Evolutionary conservation across 1,284 basidiomycete species (phyloP).

Genomic region (Chalciporus sp.): DNA sequence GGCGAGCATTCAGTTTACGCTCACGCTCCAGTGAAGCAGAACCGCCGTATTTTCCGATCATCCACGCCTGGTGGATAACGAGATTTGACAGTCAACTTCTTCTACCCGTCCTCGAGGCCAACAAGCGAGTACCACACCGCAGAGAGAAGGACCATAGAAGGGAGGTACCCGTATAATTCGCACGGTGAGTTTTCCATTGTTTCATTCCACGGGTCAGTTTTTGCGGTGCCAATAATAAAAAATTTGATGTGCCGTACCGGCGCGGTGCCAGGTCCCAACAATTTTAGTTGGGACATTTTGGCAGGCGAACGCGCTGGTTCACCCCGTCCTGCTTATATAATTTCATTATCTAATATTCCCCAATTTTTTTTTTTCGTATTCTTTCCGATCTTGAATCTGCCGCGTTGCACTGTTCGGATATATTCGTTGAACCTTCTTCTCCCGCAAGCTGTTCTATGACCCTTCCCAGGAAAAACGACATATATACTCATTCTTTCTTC

Average conservation of each 20-base stretch:
- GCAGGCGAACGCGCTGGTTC: too few species aligned
- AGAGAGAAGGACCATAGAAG: slow-evolving; percentile 5
- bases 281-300: slow-evolving; percentile 11
- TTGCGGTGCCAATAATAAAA: slow-evolving; percentile 31
- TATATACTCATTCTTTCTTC: slow-evolving; percentile 30
- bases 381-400: slow-evolving; percentile 21
- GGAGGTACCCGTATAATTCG: slow-evolving; percentile 17
- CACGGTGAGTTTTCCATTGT: slow-evolving; percentile 39
- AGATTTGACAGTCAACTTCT: slow-evolving; percentile 23
- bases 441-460: slow-evolving; percentile 10
- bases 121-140: slow-evolving; percentile 30
- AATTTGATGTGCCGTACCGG: slow-evolving; percentile 25
- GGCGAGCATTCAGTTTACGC: slow-evolving; percentile 3
- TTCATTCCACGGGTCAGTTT: slow-evolving; percentile 24
- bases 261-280: slow-evolving; percentile 27
- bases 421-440: slow-evolving; percentile 14
- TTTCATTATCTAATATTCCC: slow-evolving; percentile 28
- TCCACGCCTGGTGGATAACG: slow-evolving; percentile 26
- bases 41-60: slow-evolving; percentile 25
- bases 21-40: slow-evolving; percentile 13
- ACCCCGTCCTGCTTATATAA: slow-evolving; percentile 25
- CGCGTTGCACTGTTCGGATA: slow-evolving; percentile 13
- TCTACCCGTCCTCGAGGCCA: slow-evolving; percentile 36
- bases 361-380: neutral
- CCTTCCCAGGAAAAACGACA: slow-evolving; percentile 30